A percentile compares a stretch with the other conserved stretches of the same genome.
Conservation (phyloP, 2,329 filamentous ascomycete genomes). For the Pseudocercospora fuligena region DNA sequence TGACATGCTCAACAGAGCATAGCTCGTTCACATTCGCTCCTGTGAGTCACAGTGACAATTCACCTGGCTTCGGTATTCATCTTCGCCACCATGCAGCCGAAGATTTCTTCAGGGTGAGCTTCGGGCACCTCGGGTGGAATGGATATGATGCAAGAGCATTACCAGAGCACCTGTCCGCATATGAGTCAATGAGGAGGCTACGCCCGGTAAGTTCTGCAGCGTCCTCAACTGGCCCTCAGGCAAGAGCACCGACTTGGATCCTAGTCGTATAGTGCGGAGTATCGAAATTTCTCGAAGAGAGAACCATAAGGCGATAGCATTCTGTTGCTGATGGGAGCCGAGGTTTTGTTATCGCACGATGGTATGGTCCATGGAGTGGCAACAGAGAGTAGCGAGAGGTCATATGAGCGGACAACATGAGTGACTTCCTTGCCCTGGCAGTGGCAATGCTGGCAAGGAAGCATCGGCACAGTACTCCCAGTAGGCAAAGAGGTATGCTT, state of each 20-base stretch:
- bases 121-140: slow-evolving; percentile 54
- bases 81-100: slow-evolving; percentile 59
- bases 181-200: slow-evolving; percentile 60
- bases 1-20: slow-evolving; percentile 46
- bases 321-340: slow-evolving; percentile 47
- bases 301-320: slow-evolving; percentile 37
- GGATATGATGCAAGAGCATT: slow-evolving; percentile 49
- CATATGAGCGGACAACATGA: slow-evolving; percentile 26
- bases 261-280: slow-evolving; percentile 47
- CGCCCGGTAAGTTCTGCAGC: slow-evolving; percentile 51
- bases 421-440: slow-evolving; percentile 35
- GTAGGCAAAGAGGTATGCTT: slow-evolving; percentile 24
- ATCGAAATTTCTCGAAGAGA: slow-evolving; percentile 36
- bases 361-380: slow-evolving; percentile 48
- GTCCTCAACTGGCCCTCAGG: slow-evolving; percentile 45
- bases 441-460: slow-evolving; percentile 39
- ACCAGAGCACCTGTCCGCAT: slow-evolving; percentile 51
- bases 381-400: slow-evolving; percentile 44
- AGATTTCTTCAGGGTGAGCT: slow-evolving; percentile 56
- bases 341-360: slow-evolving; percentile 49
- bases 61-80: slow-evolving; percentile 56
- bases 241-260: slow-evolving; percentile 29
- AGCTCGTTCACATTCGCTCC: slow-evolving; percentile 57
- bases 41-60: slow-evolving; percentile 53
- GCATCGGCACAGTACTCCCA: slow-evolving; percentile 42